Base-by-base conservation (phyloP, 2,329 filamentous ascomycete genomes). In the Meredithiella fracta region DNA sequence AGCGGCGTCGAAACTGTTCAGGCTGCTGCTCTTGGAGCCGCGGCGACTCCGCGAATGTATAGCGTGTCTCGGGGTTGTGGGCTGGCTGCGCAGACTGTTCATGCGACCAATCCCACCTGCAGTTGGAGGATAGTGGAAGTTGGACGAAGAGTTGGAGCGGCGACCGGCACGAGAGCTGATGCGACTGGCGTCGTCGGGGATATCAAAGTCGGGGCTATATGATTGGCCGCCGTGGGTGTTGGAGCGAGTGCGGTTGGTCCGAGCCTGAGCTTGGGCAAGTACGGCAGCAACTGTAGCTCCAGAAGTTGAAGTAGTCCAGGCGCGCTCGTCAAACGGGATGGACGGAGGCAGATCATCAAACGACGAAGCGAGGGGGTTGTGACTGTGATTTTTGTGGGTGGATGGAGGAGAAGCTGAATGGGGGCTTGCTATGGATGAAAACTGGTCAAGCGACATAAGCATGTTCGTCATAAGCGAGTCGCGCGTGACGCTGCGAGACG, bases 381-480 rank as follows among this genome's bases (percentile, higher is more conserved):
- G 47, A 54, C 47, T 22, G 47, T 44, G 23, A 53, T 42, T 22
- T n/a, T 47, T 11, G 25, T 47, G 17, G 63, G 61, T 44, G 62
- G 62, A 42, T 63, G 62, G 57, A 55, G 62, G 57, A 55, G 60
- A 54, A 60, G 58, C 62, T 76, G 72, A 47, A 68, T 73, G 62
- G 78, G 74, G 42, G 79, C 17, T 25, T n/a, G 52, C 25, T 22
- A 51, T 31, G 20, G 53, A 83, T 11, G 59, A 59, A 65, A 91
- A 81, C 67, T 91, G 85, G 69, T 95, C 91, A 61, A 98, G 82
- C 42, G 90, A 95, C 61, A 92, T 75, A 59, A 97, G 80, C 84
- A 98, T 92, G 68, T 96, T 94, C 68, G 92, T 85, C 59, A 98
- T 88, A 62, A 98, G 82, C 37, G 90, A 96, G 65, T 94, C 87